Evolutionary conservation across 768 basidiomycete genomes (phyloP), one percentile per base, ranked within the genome.

Genomic region (Solioccasus polychromus): DNA sequence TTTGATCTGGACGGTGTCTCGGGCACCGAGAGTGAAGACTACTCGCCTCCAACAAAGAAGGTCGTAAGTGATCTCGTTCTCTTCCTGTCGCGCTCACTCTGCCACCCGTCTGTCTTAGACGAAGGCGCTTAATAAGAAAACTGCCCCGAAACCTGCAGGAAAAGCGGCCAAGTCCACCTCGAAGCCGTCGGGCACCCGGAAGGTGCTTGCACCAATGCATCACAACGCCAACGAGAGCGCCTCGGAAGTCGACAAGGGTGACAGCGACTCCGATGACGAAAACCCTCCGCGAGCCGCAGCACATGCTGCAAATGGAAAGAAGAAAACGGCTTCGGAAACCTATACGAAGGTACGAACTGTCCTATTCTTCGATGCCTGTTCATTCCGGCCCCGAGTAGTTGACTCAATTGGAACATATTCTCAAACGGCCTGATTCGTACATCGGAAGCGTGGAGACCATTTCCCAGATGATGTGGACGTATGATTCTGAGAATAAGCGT

Each of bases 401-500:
- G 39, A 82, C 91, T 1, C 94, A 92, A 83, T 73, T 95, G 24
- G 93, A 99, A 62, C 96, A 98, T 57, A 90, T 92, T 60, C 71
- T 97, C 57, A 83, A 86, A 66, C 86, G 92, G 26, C 92, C 92
- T 1, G 92, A 95, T 66, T 88, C 90, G 0, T 99, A 98, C 68
- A 97, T 99, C 50, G 96, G 96, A 15, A 96, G 92, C 47, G 85
- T 97, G 3, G 95, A 98, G 66, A 83, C 82, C 1, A 76, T 92
- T 44, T 87, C 82, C 0, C 88, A 94, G 62, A 56, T 69, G 22
- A 92, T 98, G 83, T 99, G 96, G 96, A 91, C 92, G 2, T 95
- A 84, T 62, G 92, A 98, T 64, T 73, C 79, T 1, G 84, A 83
- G 28, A 80, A 71, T 30, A 93, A 92, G 59, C 84, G 83, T 23